These are phyloP conservation scores for Eucalyptus urophylla DNA, from an alignment of 345 rosid species.

Conservation along the genomic window DNA sequence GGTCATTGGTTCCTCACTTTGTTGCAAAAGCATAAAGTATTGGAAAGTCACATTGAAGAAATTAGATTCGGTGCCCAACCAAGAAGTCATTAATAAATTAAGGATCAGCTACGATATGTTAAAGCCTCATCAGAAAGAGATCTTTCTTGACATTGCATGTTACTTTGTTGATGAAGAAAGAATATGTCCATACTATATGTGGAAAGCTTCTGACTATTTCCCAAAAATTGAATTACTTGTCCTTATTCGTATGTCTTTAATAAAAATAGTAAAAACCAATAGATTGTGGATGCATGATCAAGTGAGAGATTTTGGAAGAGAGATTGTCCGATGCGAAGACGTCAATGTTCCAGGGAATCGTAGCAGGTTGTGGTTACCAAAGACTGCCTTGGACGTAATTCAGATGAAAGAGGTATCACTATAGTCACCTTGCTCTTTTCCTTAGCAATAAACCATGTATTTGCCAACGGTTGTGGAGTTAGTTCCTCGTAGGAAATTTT, in stretches of 20 bases:
- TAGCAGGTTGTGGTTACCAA: background rate
- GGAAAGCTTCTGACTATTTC: background rate
- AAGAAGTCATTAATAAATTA: background rate
- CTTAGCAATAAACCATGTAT: background rate
- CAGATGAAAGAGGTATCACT: background rate
- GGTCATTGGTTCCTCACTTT: background rate
- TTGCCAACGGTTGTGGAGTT: background rate
- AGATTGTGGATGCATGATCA: background rate
- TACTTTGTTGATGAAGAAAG: background rate
- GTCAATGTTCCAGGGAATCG: background rate
- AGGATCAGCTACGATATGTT: background rate
- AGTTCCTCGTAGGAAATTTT: background rate
- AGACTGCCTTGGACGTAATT: background rate
- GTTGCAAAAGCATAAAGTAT: accelerated
- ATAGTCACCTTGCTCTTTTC: background rate
- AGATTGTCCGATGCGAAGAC: background rate
- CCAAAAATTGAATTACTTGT: accelerated
- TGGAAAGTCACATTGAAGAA: background rate
- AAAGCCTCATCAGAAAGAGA: background rate
- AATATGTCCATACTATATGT: background rate
- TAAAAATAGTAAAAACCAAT: background rate
- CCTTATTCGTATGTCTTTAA: background rate
- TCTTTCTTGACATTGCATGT: background rate
- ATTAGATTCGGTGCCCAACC: background rate
- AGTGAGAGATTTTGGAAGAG: background rate